A percentile compares a stretch with the other conserved stretches of the same genome.
These are phyloP conservation scores for Elaeis guineensis DNA, from an alignment of 176 grass and related monocot genomes.

Conservation along the genomic window DNA sequence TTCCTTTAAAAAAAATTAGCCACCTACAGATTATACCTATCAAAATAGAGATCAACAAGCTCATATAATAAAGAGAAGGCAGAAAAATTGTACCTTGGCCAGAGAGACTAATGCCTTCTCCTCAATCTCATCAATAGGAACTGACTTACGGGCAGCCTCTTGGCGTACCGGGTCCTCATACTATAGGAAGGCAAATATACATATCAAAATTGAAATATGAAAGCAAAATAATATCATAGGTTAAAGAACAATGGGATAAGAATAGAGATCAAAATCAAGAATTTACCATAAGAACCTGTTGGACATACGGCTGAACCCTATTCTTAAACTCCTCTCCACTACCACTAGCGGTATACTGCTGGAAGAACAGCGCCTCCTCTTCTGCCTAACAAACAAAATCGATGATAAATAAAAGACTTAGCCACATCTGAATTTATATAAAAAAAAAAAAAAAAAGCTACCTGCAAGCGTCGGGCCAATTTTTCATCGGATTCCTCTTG, in stretches of 20 bases:
- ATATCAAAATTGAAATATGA: neutral
- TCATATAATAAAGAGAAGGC: neutral
- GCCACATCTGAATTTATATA: neutral
- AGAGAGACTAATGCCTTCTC: slow-evolving; percentile 77
- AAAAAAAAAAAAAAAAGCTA: slow-evolving; percentile 9
- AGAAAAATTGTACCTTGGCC: slow-evolving; percentile 50
- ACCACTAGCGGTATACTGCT: slow-evolving; percentile 38
- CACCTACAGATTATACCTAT: no score
- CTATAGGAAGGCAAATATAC: slow-evolving; percentile 22
- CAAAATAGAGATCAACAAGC: no score
- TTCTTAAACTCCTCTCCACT: slow-evolving; percentile 39
- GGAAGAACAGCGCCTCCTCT: slow-evolving; percentile 77
- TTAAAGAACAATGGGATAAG: slow-evolving; percentile 1
- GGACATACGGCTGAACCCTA: slow-evolving; percentile 54
- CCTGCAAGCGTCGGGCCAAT: slow-evolving; percentile 70
- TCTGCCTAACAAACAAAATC: slow-evolving; percentile 44
- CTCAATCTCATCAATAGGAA: slow-evolving; percentile 68
- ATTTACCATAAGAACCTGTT: slow-evolving; percentile 74
- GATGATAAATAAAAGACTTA: slow-evolving; percentile 2
- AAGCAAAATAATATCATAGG: slow-evolving; percentile 17
- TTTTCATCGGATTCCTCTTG: slow-evolving; percentile 59
- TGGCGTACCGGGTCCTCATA: slow-evolving; percentile 69
- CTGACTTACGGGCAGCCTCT: slow-evolving; percentile 62
- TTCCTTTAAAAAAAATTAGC: no score
- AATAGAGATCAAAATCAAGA: slow-evolving; percentile 5